Base-by-base conservation (phyloP, 441 rosid species). In the Theobroma grandiflorum region DNA sequence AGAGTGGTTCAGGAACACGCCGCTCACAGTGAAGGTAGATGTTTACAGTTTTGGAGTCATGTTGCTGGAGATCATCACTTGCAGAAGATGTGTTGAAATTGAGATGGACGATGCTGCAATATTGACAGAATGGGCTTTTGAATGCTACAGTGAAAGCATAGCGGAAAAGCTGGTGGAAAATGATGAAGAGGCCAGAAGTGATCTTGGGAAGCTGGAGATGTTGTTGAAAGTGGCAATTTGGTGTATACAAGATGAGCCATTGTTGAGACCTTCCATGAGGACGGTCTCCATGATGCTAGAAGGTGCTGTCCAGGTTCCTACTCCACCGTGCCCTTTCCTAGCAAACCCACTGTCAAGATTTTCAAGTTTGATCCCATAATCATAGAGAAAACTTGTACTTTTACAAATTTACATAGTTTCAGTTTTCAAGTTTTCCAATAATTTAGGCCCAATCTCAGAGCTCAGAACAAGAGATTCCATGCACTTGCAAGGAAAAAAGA, bases 1-100 rank as follows among this genome's bases (percentile, higher is more conserved):
- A 0, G 91, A 88, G 42, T 90, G 91, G 92, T 87, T 84, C 70
- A 82, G 76, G 80, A 90, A 85, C 79, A 22, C 1, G 58, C 85
- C 80, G 0, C 12, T 88, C 31, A 83, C 74, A 0, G 84, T 37
- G 2, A 90, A 90, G 61, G 90, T 86, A 0, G 90, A 90, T 26
- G 86, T 87, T 4, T 88, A 86, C 77, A 87, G 91, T 52, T 88
- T 86, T 3, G 93, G 93, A 0, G 87, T 86, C 14, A n/a, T 88
- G 80, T 82, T 90, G 49, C 74, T 90, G 4, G 93, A 90, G 80
- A 83, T 86, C 52, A 67, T 87, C 4, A 88, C 84, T 50, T 86
- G 90, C 38, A 79, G 88, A 67, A 84, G 53, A 78, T 74, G 78
- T 50, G 65, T 86, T 2, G 82, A 82, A n/a, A 38, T 33, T 3